A percentile compares a stretch with the other conserved stretches of the same genome.
Evolutionary conservation across 495 filamentous ascomycete genomes (phyloP).

Genomic region (Xylaria sp.): DNA sequence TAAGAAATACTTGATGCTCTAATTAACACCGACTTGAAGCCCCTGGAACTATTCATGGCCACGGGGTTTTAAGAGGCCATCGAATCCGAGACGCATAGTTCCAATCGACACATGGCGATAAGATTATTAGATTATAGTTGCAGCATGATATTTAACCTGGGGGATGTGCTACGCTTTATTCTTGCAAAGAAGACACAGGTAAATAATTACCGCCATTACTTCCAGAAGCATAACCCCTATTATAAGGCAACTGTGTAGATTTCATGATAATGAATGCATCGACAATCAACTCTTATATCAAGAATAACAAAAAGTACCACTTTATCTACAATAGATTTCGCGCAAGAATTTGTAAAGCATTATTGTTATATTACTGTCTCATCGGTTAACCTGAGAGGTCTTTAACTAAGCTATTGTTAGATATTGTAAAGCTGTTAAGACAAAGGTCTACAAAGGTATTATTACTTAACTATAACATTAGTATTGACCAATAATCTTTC

Average conservation of each 20-base stretch:
- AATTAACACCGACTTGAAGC: not conserved
- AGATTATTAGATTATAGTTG: not conserved
- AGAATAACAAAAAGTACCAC: not conserved
- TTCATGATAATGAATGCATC: not conserved
- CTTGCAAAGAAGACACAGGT: not conserved
- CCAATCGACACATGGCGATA: not conserved
- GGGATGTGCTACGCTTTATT: not conserved
- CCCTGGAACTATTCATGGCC: not conserved
- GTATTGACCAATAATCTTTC: too few species aligned
- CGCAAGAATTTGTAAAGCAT: not conserved
- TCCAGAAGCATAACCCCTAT: not conserved
- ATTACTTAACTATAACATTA: not conserved
- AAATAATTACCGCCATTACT: too few species aligned
- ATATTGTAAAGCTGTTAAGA: not conserved
- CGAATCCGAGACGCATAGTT: not conserved
- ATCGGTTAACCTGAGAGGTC: not conserved
- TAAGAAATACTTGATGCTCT: not conserved
- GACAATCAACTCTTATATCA: not conserved
- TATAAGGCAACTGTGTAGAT: not conserved
- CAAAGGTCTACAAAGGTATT: not conserved
- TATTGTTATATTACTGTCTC: not conserved
- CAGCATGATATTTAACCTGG: not conserved
- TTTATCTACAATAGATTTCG: not conserved
- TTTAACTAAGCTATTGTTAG: not conserved
- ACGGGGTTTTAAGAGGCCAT: not conserved